Conservation (phyloP, 1,284 basidiomycete species). For the Melampsora americana region DNA sequence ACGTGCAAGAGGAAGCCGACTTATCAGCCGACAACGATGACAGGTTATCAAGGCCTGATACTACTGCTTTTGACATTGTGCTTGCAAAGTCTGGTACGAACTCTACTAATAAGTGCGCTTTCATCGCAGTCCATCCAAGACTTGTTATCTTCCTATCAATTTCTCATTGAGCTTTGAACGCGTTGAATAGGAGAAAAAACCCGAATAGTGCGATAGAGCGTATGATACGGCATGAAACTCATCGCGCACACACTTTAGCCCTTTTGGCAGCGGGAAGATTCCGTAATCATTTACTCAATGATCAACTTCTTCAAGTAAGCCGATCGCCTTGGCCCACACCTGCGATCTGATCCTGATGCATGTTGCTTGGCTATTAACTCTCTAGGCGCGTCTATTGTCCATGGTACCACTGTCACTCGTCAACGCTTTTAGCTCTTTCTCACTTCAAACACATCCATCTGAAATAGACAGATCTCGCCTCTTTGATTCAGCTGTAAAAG, state of each 20-base stretch:
- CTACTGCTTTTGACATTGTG: slow-evolving; percentile 25
- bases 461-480: slow-evolving; percentile 72
- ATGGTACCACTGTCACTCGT: slow-evolving; percentile 74
- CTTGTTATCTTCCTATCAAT: neutral
- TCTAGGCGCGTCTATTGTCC: slow-evolving; percentile 52
- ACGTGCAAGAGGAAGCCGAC: slow-evolving; percentile 20
- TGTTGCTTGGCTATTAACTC: slow-evolving; percentile 57
- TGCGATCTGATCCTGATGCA: slow-evolving; percentile 10
- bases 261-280: slow-evolving; percentile 71
- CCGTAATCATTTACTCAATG: slow-evolving; percentile 82
- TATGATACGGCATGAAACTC: slow-evolving; percentile 69
- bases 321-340: neutral
- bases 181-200: slow-evolving; percentile 15
- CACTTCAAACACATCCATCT: slow-evolving; percentile 77
- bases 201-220: slow-evolving; percentile 59
- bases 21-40: neutral
- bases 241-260: slow-evolving; percentile 79
- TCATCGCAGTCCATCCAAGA: neutral
- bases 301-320: slow-evolving; percentile 71
- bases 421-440: slow-evolving; percentile 71
- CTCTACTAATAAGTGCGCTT: slow-evolving; percentile 17
- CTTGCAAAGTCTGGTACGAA: slow-evolving; percentile 31
- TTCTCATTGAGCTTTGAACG: neutral
- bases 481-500: slow-evolving; percentile 73
- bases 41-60: neutral